These are phyloP conservation scores for Jatropha multifida DNA, from an alignment of 441 rosid species.

Conservation along the genomic window DNA sequence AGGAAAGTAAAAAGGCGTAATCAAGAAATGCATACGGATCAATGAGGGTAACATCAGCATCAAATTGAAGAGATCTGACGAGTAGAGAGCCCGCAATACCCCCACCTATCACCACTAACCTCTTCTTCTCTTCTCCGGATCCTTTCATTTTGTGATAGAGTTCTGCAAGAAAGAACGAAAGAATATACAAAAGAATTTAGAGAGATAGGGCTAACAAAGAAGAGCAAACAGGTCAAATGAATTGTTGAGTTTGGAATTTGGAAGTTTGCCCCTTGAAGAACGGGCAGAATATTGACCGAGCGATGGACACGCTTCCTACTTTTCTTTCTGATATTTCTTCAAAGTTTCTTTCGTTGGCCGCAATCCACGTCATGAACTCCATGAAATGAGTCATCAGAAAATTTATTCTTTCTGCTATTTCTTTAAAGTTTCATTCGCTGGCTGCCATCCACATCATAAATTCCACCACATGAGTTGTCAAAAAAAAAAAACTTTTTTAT, in stretches of 20 bases:
- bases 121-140: conserved; percentile 27
- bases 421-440: too few relatives aligned
- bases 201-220: neutral
- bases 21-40: conserved; percentile 52
- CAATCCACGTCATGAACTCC: too few relatives aligned
- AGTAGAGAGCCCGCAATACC: conserved; percentile 68
- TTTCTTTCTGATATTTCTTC: too few relatives aligned
- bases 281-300: neutral
- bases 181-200: neutral
- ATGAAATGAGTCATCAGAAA: too few relatives aligned
- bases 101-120: conserved; percentile 70
- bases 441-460: too few relatives aligned
- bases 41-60: conserved; percentile 67
- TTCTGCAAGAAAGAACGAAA: conserved; percentile 1
- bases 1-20: neutral
- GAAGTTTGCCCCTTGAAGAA: neutral
- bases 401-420: too few relatives aligned
- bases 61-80: conserved; percentile 57
- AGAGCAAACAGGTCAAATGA: neutral
- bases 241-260: neutral
- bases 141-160: neutral
- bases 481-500: too few relatives aligned
- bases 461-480: too few relatives aligned
- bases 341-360: too few relatives aligned
- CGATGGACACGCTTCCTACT: too few relatives aligned